phyloP scores from a whole-genome alignment of 2,329 filamentous ascomycete species.

The Alternaria metachromatica region DNA sequence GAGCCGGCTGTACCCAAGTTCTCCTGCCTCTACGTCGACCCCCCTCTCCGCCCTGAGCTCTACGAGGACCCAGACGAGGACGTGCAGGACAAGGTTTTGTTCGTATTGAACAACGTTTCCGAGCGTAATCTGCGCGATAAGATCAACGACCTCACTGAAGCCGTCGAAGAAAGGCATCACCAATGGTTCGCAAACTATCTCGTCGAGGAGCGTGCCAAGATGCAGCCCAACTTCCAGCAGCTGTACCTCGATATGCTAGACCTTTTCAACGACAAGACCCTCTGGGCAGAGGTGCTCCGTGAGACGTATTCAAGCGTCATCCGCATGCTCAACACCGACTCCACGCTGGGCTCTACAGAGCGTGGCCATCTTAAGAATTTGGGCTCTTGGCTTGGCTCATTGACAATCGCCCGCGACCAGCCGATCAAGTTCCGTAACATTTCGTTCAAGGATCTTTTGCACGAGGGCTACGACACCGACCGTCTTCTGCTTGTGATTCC shows the following conservation, averaged over 20 bases:
- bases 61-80: conserved; percentile 86
- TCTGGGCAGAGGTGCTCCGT: conserved; percentile 89
- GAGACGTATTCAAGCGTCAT: conserved; percentile 90
- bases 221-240: conserved; percentile 95
- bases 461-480: conserved; percentile 93
- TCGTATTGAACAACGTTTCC: conserved; percentile 95
- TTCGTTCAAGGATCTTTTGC: conserved; percentile 92
- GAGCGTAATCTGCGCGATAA: conserved; percentile 86
- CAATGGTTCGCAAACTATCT: conserved; percentile 97
- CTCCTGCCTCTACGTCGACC: conserved; percentile 76
- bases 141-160: conserved; percentile 78
- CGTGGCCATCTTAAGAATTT: conserved; percentile 90
- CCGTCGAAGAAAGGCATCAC: conserved; percentile 80
- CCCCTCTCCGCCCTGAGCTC: conserved; percentile 65
- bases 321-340: conserved; percentile 87
- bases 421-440: conserved; percentile 97
- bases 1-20: conserved; percentile 76
- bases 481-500: conserved; percentile 91
- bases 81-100: conserved; percentile 90
- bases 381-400: conserved; percentile 87
- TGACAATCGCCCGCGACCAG: conserved; percentile 92
- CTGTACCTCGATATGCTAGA: conserved; percentile 90
- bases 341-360: conserved; percentile 84
- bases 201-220: conserved; percentile 93
- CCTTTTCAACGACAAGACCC: conserved; percentile 75